Percentiles rank a stretch among this genome's conserved stretches.
Evolutionary conservation across 768 basidiomycete genomes (phyloP).

Genomic region (Tylopilus felleus): DNA sequence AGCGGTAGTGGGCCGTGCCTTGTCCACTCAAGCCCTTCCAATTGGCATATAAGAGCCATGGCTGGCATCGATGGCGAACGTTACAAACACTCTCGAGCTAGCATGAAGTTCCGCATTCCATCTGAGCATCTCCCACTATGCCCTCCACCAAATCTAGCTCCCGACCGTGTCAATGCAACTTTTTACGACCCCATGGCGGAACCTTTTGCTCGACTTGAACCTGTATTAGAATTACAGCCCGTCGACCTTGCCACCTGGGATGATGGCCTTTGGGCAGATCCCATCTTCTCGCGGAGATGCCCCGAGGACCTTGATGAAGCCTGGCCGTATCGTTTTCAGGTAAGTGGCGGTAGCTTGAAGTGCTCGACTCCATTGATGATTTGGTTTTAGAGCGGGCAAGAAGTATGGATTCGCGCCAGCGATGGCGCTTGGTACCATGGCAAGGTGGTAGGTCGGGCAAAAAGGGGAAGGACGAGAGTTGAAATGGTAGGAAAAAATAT

Average conservation of each 20-base stretch:
- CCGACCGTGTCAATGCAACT: no score
- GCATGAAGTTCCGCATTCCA: no score
- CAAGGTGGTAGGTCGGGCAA: slow-evolving; percentile 42
- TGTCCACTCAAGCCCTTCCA: slow-evolving; percentile 7
- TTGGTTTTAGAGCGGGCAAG: slow-evolving; percentile 39
- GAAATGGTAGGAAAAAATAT: no score
- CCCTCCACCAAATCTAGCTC: no score
- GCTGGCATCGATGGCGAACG: not conserved
- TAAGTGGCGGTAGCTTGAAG: no score
- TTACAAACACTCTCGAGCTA: not conserved
- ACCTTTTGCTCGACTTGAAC: no score
- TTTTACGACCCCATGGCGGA: no score
- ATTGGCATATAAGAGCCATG: slow-evolving; percentile 12
- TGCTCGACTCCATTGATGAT: slow-evolving; percentile 1
- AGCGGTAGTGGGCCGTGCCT: slow-evolving; percentile 16
- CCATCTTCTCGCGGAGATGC: slow-evolving; percentile 21
- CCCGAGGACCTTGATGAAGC: slow-evolving; percentile 45
- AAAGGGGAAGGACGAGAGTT: slow-evolving; percentile 44
- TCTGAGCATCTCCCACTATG: no score
- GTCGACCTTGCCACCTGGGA: slow-evolving; percentile 29
- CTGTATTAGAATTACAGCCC: slow-evolving; percentile 12
- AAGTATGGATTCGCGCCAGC: slow-evolving; percentile 51
- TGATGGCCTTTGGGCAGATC: slow-evolving; percentile 21
- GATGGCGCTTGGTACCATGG: slow-evolving; percentile 51
- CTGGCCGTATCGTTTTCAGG: no score